phyloP scores from a whole-genome alignment of 176 grass and related monocot species.

The Stipa capillata region DNA sequence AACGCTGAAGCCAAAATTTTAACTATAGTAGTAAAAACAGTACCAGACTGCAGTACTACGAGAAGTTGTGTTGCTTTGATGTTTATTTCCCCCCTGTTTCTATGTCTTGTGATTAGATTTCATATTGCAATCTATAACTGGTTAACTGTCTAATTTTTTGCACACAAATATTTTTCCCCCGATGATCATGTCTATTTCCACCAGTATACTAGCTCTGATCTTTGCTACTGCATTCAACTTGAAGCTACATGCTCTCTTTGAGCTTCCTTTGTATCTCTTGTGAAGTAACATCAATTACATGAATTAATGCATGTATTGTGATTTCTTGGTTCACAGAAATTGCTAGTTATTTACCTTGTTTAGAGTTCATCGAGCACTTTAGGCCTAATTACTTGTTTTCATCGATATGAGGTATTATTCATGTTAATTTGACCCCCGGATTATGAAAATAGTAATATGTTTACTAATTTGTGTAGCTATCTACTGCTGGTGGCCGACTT shows the following conservation, averaged over 20 bases:
- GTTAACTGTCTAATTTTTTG: background rate
- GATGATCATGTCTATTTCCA: background rate
- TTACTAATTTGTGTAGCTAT: conserved; percentile 51
- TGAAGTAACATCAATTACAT: background rate
- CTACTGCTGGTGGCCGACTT: conserved; percentile 65
- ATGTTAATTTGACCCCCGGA: background rate
- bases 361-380: background rate
- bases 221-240: background rate
- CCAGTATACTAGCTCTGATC: background rate
- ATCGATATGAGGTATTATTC: background rate
- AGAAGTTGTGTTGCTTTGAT: conserved; percentile 2
- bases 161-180: background rate
- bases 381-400: background rate
- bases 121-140: background rate
- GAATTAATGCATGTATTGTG: background rate
- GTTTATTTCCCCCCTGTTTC: background rate
- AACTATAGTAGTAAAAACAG: background rate
- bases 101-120: conserved; percentile 1
- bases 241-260: background rate
- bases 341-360: background rate
- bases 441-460: conserved; percentile 8
- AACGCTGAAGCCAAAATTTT: background rate
- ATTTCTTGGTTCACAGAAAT: background rate
- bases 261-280: background rate
- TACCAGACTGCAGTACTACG: background rate